phyloP scores from a whole-genome alignment of 164 flowering plant species.

The Aristolochia fimbriata region DNA sequence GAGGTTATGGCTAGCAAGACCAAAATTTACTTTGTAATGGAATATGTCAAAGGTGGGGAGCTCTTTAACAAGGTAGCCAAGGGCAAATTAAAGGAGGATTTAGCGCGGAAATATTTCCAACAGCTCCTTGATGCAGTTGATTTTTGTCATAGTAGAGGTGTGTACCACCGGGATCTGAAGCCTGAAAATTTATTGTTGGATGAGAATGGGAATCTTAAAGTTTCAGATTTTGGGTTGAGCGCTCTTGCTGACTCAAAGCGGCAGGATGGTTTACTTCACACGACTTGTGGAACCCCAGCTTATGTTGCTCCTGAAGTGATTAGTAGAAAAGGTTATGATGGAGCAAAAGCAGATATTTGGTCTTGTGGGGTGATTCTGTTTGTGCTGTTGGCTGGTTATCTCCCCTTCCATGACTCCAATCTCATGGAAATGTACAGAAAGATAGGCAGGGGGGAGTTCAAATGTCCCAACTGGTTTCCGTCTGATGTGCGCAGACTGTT shows the following conservation, averaged over 20 bases:
- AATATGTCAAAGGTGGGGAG: slow-evolving; percentile 81
- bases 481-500: slow-evolving; percentile 49
- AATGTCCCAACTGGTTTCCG: slow-evolving; percentile 60
- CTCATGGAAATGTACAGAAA: slow-evolving; percentile 80
- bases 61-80: slow-evolving; percentile 73
- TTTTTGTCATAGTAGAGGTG: slow-evolving; percentile 72
- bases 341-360: slow-evolving; percentile 78
- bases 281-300: slow-evolving; percentile 84
- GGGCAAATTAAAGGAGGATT: slow-evolving; percentile 66
- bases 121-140: slow-evolving; percentile 75
- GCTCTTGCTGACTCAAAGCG: slow-evolving; percentile 58
- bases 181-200: slow-evolving; percentile 79
- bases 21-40: slow-evolving; percentile 75
- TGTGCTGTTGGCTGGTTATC: slow-evolving; percentile 66
- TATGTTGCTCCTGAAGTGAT: slow-evolving; percentile 87
- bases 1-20: slow-evolving; percentile 78
- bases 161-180: slow-evolving; percentile 77
- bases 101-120: slow-evolving; percentile 53
- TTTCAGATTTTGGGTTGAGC: slow-evolving; percentile 76
- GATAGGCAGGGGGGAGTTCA: slow-evolving; percentile 61
- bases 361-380: slow-evolving; percentile 76
- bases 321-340: slow-evolving; percentile 68
- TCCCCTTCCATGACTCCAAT: slow-evolving; percentile 79
- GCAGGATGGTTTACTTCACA: slow-evolving; percentile 74
- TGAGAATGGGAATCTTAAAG: slow-evolving; percentile 61